A percentile compares a stretch with the other conserved stretches of the same genome.
Conservation (phyloP, 2,329 filamentous ascomycete genomes). For the Orbilia ellipsospora region DNA sequence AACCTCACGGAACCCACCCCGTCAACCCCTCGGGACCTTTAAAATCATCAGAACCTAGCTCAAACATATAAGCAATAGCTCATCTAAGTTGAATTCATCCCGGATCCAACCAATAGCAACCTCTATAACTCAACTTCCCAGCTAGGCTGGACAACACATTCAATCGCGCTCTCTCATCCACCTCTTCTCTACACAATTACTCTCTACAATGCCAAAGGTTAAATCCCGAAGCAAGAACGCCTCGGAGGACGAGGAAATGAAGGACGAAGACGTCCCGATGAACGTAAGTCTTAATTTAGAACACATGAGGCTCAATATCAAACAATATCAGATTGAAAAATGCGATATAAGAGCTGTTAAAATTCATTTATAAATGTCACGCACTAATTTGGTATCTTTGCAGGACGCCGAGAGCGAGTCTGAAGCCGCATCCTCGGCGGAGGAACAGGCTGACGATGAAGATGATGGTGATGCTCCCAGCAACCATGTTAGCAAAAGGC, state of each 20-base stretch:
- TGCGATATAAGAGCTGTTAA: conserved; percentile 18
- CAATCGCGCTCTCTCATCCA: conserved; percentile 33
- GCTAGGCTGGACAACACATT: conserved; percentile 55
- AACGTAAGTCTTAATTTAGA: conserved; percentile 55
- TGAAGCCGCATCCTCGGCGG: conserved; percentile 31
- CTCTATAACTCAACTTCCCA: conserved; percentile 39
- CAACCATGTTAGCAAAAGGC: conserved; percentile 78
- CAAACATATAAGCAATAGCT: conserved; percentile 13
- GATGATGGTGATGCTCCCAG: conserved; percentile 72
- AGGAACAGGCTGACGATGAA: conserved; percentile 57
- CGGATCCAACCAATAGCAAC: conserved; percentile 34
- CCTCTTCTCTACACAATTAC: conserved; percentile 14
- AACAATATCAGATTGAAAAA: conserved; percentile 16
- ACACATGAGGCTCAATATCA: conserved; percentile 6
- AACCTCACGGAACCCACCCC: conserved; percentile 27
- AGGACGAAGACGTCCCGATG: conserved; percentile 58
- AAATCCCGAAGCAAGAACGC: conserved; percentile 45
- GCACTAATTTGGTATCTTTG: conserved; percentile 32
- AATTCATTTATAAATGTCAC: conserved; percentile 20
- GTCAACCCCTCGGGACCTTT: conserved; percentile 2
- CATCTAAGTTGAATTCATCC: conserved; percentile 28
- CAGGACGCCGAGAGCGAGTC: conserved; percentile 50
- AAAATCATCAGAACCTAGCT: conserved; percentile 8
- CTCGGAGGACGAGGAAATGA: conserved; percentile 49
- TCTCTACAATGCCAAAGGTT: conserved; percentile 31